Conservation (phyloP, 805 yeast species). For the Citeromyces matritensis region DNA sequence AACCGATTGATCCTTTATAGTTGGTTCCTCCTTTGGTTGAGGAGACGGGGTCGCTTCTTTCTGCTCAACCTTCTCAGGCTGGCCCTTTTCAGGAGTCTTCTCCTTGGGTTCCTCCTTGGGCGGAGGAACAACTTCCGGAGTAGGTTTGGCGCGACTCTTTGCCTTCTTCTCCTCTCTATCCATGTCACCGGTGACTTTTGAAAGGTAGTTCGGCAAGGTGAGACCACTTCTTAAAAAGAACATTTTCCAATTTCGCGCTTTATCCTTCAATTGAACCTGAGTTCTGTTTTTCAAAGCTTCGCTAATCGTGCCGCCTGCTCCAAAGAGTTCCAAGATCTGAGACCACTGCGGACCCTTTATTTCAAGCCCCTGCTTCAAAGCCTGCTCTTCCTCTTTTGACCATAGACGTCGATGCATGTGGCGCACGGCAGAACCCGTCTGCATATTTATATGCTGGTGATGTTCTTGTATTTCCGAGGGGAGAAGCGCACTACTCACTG, state of each 20-base stretch:
- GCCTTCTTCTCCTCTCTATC: constrained; percentile 15
- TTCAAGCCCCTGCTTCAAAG: constrained; percentile 67
- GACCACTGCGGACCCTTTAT: constrained; percentile 91
- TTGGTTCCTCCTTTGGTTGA: too few relatives aligned
- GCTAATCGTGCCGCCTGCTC: constrained; percentile 80
- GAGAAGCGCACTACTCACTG: constrained; percentile 2
- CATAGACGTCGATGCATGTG: constrained; percentile 46
- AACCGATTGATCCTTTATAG: too few relatives aligned
- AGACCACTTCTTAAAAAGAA: constrained; percentile 61
- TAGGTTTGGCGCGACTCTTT: too few relatives aligned
- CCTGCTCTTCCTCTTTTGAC: constrained; percentile 81
- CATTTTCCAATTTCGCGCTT: constrained; percentile 93
- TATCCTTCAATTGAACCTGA: constrained; percentile 88
- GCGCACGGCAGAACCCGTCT: neutral
- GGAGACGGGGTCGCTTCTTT: too few relatives aligned
- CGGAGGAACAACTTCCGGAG: too few relatives aligned
- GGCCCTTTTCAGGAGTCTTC: too few relatives aligned
- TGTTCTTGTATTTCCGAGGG: constrained; percentile 4
- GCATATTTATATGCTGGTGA: neutral
- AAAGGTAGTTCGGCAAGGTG: constrained; percentile 67
- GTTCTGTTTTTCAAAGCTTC: constrained; percentile 79
- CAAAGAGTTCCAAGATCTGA: constrained; percentile 76
- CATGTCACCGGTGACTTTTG: constrained; percentile 77
- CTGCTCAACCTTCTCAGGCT: too few relatives aligned
- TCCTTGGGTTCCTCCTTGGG: too few relatives aligned